Base-by-base conservation (phyloP, 2,329 filamentous ascomycete genomes). In the Fusarium sp. region DNA sequence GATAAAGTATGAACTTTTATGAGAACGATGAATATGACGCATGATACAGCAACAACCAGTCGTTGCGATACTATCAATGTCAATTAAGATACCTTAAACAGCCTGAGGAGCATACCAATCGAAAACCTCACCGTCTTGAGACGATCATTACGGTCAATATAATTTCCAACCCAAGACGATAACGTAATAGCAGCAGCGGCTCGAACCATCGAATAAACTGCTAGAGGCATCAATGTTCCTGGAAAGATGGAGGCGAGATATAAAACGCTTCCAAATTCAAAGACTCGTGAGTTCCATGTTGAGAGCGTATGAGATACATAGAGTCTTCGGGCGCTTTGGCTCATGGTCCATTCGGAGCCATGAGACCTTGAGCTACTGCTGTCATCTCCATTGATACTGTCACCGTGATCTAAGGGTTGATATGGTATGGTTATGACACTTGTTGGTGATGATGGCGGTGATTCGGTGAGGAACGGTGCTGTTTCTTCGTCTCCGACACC, bases 161-260 rank as follows among this genome's bases (percentile, higher is more conserved):
- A 83, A 2, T 75, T 73, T 2, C 91, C 91, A 8, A 93, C 77
- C 47, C 81, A 81, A 14, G 87, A 86, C 0, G 89, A 86, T 9
- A 92, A 79, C 1, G 88, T 28, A 6, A 90, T 85, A 0, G 89
- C 89, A 1, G 88, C 82, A 0, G 83, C 78, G 8, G 87, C 84
- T 23, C 91, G 86, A 7, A 85, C 81, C 9, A 93, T 79, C 0
- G 91, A 91, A 73, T 93, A 93, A n/a, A 90, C 79, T 0, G 90
- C 92, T 59, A 90, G 84, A 37, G 88, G 90, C 23, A 91, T 82
- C 23, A 93, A 80, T 0, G 90, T 92, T 1, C 82, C 79, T 0
- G 86, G 86, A 69, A 83, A 90, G 47, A 87, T 83, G 2, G 82
- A 77, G 0, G 87, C 86, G 12, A 90, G 80, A 75, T 86, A 90